phyloP scores from a whole-genome alignment of 2,329 filamentous ascomycete genomes.

The Lecanoromycetidae sp. region DNA sequence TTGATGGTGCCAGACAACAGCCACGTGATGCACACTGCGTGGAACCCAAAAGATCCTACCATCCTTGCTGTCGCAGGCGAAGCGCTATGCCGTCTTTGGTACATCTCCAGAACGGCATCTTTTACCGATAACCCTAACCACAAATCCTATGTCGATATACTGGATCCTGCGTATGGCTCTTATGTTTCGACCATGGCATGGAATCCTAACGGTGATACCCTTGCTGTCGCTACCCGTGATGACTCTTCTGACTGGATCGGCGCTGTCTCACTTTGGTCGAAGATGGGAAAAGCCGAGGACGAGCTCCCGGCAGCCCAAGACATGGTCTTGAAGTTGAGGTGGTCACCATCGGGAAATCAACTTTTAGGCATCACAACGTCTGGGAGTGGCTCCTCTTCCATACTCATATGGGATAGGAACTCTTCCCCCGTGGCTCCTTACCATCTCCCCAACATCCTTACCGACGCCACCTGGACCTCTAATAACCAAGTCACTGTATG shows the following conservation, averaged over 20 bases:
- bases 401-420: constrained; percentile 17
- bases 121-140: constrained; percentile 13
- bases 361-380: constrained; percentile 17
- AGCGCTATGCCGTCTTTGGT: constrained; percentile 35
- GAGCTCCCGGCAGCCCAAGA: constrained; percentile 32
- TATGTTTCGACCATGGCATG: constrained; percentile 35
- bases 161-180: constrained; percentile 26
- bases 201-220: constrained; percentile 32
- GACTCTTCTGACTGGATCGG: constrained; percentile 25
- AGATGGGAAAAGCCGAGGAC: constrained; percentile 32
- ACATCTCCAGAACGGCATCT: constrained; percentile 23
- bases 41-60: constrained; percentile 35
- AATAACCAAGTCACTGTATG: constrained; percentile 29
- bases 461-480: constrained; percentile 33
- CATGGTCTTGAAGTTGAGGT: constrained; percentile 16
- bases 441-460: constrained; percentile 24
- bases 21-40: constrained; percentile 32
- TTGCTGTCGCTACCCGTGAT: constrained; percentile 34
- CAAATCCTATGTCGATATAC: constrained; percentile 25
- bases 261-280: constrained; percentile 34
- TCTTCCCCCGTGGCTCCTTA: constrained; percentile 15
- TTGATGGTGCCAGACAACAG: constrained; percentile 27
- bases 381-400: constrained; percentile 22
- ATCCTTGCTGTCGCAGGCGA: constrained; percentile 33
- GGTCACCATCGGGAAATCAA: constrained; percentile 17